Evolutionary conservation across 495 filamentous ascomycete genomes (phyloP), one percentile per base, ranked within the genome.

Genomic region (Talaromyces nanjingensis): DNA sequence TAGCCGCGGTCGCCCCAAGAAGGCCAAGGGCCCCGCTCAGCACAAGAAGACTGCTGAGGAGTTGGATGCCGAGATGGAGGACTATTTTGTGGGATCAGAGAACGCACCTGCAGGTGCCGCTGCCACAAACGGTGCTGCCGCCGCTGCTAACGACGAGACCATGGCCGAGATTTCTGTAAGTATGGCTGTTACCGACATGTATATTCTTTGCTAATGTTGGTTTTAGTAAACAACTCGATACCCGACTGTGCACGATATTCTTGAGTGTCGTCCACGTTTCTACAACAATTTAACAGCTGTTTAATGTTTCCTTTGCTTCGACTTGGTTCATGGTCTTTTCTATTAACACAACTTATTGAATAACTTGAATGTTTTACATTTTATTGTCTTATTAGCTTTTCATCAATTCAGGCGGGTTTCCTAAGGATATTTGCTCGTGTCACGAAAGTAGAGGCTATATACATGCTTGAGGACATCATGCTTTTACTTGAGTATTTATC

Each of bases 31-130:
- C 67, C 73, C 79, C 65, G 73, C 72, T 62, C 90, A 90, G 59
- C 85, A 85, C 6, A 96, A 96, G 86, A 96, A 96, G 86, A 92
- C 91, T 11, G 84, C 86, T 3, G 92, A 96, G 72, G 91, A 97
- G 77, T 82, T 97, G 11, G 93, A 97, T 72, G 90, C 89, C 7
- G 93, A 97, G 69, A 96, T 97, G 93, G 83, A 84, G 6, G 93
- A 97, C 68, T 97, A 96, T 77, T 96, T 93, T 68, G 70, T 75
- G 25, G 73, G 69, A 58, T 76, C 69, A 65, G 74, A 77, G 27
- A 77, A 75, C 54, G 65, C 60, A 16, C 62, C 64, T 57, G 60
- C 67, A 18, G 75, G 69, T 62, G 72, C 79, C 24, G 69, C 76
- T 14, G 73, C 75, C 59, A 73, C 67, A 33, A 70, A 69, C 63